Evolutionary conservation across 495 filamentous ascomycete species (phyloP), one percentile per base, ranked within the genome.

Genomic region (Penicillium samsonianum): DNA sequence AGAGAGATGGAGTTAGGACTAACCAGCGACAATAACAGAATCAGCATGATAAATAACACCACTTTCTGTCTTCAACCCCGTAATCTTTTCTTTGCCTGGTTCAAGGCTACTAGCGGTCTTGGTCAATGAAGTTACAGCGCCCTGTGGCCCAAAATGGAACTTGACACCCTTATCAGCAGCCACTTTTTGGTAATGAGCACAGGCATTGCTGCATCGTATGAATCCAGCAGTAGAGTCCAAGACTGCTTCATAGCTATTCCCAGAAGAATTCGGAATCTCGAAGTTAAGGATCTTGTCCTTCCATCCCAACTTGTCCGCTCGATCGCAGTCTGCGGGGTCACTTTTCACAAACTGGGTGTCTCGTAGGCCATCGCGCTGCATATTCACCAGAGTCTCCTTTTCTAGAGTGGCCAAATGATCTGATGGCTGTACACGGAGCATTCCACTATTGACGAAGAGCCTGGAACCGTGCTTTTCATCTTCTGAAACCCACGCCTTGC

Each of bases 341-440:
- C 61, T 57, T 22, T 54, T 59, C 12, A 63, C 56, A 23, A 63
- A 63, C 35, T 63, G 61, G 2, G 53, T 58, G 19, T 56, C 35
- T 40, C 56, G 42, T 3, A 63, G 30, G n/a, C 60, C 60, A 46
- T 63, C 60, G 20, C 51, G 55, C 31, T 63, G 28, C 55, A 58
- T 55, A 22, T 55, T 63, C 5, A 37, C 60, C 6, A 63, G 8
- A 1, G 50, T 63, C 38, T 63, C 55, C 51, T 53, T 55, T 37
- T 63, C 60, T 23, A 63, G 28, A 0, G 37, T 33, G 1, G 33
- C 50, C 19, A 63, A 20, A 0, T 47, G 42, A 8, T 55, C 45
- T n/a, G 60, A 58, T 22, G 60, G 60, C 40, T 63, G 60, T 2
- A 63, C 46, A 17, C 60, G 44, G 26, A 63, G 45, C 55, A 63